These are phyloP conservation scores for Mycena chlorophos DNA, from an alignment of 768 basidiomycete species.

Conservation along the genomic window DNA sequence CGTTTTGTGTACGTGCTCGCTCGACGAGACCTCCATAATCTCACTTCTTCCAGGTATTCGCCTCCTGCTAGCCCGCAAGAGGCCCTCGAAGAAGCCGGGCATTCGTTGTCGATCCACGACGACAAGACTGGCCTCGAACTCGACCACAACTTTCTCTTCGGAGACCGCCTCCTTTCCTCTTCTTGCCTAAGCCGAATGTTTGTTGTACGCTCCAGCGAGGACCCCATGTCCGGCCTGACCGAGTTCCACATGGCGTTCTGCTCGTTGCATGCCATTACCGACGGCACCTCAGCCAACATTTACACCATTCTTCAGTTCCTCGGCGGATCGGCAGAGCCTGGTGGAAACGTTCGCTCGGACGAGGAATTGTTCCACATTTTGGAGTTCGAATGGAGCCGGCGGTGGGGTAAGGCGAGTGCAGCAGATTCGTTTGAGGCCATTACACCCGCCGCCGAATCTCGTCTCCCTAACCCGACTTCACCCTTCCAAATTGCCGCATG, in stretches of 20 bases:
- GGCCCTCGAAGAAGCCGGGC: slow-evolving; percentile 16
- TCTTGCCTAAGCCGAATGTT: slow-evolving; percentile 13
- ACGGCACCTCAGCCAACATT: slow-evolving; percentile 9
- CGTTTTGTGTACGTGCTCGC: slow-evolving; percentile 10
- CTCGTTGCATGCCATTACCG: slow-evolving; percentile 13
- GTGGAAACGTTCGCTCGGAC: slow-evolving; percentile 7
- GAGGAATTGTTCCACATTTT: slow-evolving; percentile 9
- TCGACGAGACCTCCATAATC: not conserved
- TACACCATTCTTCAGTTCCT: slow-evolving; percentile 4
- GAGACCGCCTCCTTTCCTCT: slow-evolving; percentile 6
- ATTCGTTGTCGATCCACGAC: slow-evolving; percentile 7
- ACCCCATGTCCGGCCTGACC: slow-evolving; percentile 2
- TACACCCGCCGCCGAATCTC: slow-evolving; percentile 10
- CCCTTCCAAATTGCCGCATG: slow-evolving; percentile 9
- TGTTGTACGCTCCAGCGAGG: slow-evolving; percentile 1
- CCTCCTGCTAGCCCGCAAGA: slow-evolving; percentile 10
- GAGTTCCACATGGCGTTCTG: slow-evolving; percentile 11
- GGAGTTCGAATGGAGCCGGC: slow-evolving; percentile 8
- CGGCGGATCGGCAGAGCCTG: slow-evolving; percentile 6
- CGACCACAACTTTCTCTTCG: slow-evolving; percentile 8
- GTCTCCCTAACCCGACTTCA: slow-evolving; percentile 2
- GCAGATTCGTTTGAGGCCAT: slow-evolving; percentile 4
- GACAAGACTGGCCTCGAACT: slow-evolving; percentile 9
- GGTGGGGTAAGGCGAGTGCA: not conserved
- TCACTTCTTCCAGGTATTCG: slow-evolving; percentile 1